These are phyloP conservation scores for Pythium rishiriense DNA, from an alignment of 352 stramenopile genomes.

Conservation along the genomic window DNA sequence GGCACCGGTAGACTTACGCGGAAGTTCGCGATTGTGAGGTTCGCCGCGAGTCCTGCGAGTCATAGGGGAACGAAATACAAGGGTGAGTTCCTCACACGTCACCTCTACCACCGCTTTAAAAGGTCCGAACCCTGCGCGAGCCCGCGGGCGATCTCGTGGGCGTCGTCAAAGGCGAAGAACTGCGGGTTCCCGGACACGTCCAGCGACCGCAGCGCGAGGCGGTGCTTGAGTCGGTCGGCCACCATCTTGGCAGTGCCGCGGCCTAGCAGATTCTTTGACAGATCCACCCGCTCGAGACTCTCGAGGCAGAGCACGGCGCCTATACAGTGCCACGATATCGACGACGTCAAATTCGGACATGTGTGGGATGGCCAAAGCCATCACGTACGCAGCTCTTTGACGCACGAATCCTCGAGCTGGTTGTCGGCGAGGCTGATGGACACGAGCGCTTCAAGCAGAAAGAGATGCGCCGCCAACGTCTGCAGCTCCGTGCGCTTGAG, in stretches of 20 bases:
- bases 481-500: constrained; percentile 32
- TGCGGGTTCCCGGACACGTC: constrained; percentile 36
- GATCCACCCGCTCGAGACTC: constrained; percentile 31
- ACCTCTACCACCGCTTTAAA: too few relatives aligned
- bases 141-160: constrained; percentile 26
- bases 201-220: constrained; percentile 31
- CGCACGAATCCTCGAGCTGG: constrained; percentile 36
- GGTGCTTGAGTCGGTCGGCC: constrained; percentile 33
- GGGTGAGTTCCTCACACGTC: neutral
- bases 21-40: constrained; percentile 10
- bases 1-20: constrained; percentile 10
- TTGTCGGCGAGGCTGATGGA: constrained; percentile 41
- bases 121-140: constrained; percentile 19
- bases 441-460: constrained; percentile 27
- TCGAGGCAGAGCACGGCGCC: constrained; percentile 32
- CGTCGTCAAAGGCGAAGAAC: constrained; percentile 40
- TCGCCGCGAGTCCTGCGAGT: constrained; percentile 6
- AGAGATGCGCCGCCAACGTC: constrained; percentile 30
- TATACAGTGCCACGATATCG: constrained; percentile 13
- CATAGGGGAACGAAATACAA: neutral
- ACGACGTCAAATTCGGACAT: too few relatives aligned
- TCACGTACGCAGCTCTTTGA: constrained; percentile 31
- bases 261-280: constrained; percentile 46
- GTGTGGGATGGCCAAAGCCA: neutral
- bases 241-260: constrained; percentile 28